These are phyloP conservation scores for Penicillium sp. DNA, from an alignment of 2,329 filamentous ascomycete genomes.

Conservation along the genomic window DNA sequence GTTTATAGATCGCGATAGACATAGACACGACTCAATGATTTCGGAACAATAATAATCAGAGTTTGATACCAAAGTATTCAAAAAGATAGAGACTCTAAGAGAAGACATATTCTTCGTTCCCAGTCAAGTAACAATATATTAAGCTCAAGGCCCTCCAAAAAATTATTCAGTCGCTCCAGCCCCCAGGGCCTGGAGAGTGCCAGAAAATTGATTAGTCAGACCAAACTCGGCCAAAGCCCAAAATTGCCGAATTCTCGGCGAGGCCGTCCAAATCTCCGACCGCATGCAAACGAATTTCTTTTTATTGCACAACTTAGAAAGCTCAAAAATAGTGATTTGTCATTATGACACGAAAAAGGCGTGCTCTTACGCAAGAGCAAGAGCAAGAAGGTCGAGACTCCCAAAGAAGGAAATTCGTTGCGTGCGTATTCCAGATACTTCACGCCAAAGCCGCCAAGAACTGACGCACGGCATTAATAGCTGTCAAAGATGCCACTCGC, in stretches of 20 bases:
- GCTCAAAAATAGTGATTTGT: not conserved
- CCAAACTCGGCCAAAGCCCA: not conserved
- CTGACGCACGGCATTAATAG: slow-evolving; percentile 15
- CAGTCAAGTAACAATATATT: not conserved
- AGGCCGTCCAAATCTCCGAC: not conserved
- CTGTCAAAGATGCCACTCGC: slow-evolving; percentile 46
- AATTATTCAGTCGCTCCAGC: no score
- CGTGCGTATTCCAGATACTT: slow-evolving; percentile 21
- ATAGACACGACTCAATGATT: not conserved
- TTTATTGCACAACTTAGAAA: not conserved
- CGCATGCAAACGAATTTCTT: not conserved
- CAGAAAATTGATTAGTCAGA: not conserved
- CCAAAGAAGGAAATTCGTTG: slow-evolving; percentile 32
- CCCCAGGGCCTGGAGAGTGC: no score
- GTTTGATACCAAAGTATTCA: not conserved
- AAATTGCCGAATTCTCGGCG: not conserved
- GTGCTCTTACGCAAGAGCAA: slow-evolving; percentile 11
- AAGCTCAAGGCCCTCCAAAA: not conserved
- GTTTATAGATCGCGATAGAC: not conserved
- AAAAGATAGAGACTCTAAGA: not conserved
- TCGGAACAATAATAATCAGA: not conserved
- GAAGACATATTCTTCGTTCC: not conserved
- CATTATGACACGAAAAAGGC: slow-evolving; percentile 19
- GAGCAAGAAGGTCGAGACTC: slow-evolving; percentile 12
- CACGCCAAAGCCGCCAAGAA: not conserved